Evolutionary conservation across 2,329 filamentous ascomycete genomes (phyloP).

Genomic region (Clarireedia hainanense): DNA sequence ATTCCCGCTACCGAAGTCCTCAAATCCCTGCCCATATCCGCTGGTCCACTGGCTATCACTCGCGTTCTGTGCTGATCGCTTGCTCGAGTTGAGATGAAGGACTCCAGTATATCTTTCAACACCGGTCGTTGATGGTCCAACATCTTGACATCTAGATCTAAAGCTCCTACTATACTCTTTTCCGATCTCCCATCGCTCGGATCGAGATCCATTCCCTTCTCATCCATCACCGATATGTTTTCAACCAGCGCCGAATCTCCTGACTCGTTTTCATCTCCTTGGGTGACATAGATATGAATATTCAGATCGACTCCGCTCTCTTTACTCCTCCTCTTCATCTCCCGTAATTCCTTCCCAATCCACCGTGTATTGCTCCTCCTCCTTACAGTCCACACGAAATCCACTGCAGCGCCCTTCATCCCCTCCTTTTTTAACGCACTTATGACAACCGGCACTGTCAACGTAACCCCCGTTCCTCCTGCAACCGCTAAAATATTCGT

Average conservation of each 20-base stretch:
- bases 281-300: conserved; percentile 52
- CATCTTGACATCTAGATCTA: neutral
- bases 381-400: conserved; percentile 59
- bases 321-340: conserved; percentile 35
- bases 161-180: neutral
- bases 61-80: conserved; percentile 38
- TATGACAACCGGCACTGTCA: conserved; percentile 45
- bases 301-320: conserved; percentile 35
- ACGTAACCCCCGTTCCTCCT: conserved; percentile 52
- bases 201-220: conserved; percentile 1
- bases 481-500: conserved; percentile 45
- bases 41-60: conserved; percentile 54
- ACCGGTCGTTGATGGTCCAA: conserved; percentile 4
- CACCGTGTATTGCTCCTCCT: conserved; percentile 47
- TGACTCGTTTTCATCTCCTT: conserved; percentile 10
- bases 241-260: neutral
- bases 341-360: conserved; percentile 48
- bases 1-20: conserved; percentile 43
- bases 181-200: neutral
- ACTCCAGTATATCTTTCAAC: conserved; percentile 33
- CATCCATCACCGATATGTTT: neutral
- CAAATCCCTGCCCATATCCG: conserved; percentile 51
- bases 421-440: conserved; percentile 30
- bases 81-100: conserved; percentile 41
- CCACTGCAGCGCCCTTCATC: conserved; percentile 31